Evolutionary conservation across 495 filamentous ascomycete species (phyloP).

Genomic region (Thozetella sp.): DNA sequence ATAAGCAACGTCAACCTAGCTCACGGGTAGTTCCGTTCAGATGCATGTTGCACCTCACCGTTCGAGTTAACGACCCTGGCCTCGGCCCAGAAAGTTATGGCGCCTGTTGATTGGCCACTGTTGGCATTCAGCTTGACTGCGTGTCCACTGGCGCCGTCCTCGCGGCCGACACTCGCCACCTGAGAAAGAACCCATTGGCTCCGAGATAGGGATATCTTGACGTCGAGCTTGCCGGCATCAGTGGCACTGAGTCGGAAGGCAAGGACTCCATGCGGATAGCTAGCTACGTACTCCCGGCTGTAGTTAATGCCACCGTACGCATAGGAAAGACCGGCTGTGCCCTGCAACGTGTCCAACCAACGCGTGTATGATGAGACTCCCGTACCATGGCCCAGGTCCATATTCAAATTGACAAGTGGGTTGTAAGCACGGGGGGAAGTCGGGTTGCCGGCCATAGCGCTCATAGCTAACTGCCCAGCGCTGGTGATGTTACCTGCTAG

Average conservation of each 20-base stretch:
- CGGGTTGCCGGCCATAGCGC: slow-evolving; percentile 45
- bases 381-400: slow-evolving; percentile 42
- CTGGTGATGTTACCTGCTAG: slow-evolving; percentile 36
- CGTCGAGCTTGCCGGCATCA: slow-evolving; percentile 7
- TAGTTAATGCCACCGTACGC: slow-evolving; percentile 28
- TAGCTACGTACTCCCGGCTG: slow-evolving; percentile 36
- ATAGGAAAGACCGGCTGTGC: slow-evolving; percentile 38
- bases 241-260: slow-evolving; percentile 37
- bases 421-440: slow-evolving; percentile 49
- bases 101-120: slow-evolving; percentile 8
- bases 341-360: slow-evolving; percentile 40
- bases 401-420: slow-evolving; percentile 41
- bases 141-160: not conserved
- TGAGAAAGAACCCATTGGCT: slow-evolving; percentile 9
- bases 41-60: not conserved
- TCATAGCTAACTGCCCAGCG: slow-evolving; percentile 40
- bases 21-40: too few relatives aligned
- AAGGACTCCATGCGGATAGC: slow-evolving; percentile 42
- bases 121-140: slow-evolving; percentile 4
- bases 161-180: not conserved
- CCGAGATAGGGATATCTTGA: slow-evolving; percentile 31
- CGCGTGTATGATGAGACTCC: slow-evolving; percentile 40
- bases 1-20: slow-evolving; percentile 16
- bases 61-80: slow-evolving; percentile 7
- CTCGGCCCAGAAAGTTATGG: slow-evolving; percentile 11